Evolutionary conservation across 352 stramenopile species (phyloP).

Genomic region (Pythium sp.): DNA sequence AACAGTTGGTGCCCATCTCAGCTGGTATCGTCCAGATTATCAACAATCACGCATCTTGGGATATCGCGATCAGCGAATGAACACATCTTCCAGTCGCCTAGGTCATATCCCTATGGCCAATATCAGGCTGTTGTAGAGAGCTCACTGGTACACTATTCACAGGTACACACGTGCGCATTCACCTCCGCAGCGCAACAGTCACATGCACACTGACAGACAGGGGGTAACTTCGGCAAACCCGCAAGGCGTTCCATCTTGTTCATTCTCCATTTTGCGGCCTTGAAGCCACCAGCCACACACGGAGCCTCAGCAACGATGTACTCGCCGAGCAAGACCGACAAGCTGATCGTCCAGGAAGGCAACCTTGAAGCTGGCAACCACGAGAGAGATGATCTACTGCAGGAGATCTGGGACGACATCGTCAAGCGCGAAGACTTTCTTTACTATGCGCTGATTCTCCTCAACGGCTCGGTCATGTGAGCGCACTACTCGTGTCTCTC

Average conservation of each 20-base stretch:
- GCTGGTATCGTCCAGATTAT: neutral
- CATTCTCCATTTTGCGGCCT: slow-evolving; percentile 1
- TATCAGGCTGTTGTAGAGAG: neutral
- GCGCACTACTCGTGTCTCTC: slow-evolving; percentile 76
- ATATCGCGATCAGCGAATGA: neutral
- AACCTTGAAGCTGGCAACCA: slow-evolving; percentile 16
- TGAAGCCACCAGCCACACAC: neutral
- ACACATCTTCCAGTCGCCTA: neutral
- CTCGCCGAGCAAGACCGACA: slow-evolving; percentile 31
- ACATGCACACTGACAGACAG: neutral
- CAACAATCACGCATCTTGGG: neutral
- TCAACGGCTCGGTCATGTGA: slow-evolving; percentile 71
- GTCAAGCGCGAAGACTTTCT: slow-evolving; percentile 45
- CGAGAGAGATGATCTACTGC: slow-evolving; percentile 38
- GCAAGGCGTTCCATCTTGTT: neutral
- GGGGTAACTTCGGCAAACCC: neutral
- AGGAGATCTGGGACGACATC: slow-evolving; percentile 63
- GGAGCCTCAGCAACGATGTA: neutral
- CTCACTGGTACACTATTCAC: too few species aligned
- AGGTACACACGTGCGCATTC: too few species aligned
- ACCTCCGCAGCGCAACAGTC: neutral
- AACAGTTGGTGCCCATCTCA: neutral
- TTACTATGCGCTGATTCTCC: slow-evolving; percentile 67
- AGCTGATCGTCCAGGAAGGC: slow-evolving; percentile 29
- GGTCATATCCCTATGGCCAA: neutral